Evolutionary conservation across 805 yeast genomes (phyloP).

Genomic region (Myxozyma melibiosi): DNA sequence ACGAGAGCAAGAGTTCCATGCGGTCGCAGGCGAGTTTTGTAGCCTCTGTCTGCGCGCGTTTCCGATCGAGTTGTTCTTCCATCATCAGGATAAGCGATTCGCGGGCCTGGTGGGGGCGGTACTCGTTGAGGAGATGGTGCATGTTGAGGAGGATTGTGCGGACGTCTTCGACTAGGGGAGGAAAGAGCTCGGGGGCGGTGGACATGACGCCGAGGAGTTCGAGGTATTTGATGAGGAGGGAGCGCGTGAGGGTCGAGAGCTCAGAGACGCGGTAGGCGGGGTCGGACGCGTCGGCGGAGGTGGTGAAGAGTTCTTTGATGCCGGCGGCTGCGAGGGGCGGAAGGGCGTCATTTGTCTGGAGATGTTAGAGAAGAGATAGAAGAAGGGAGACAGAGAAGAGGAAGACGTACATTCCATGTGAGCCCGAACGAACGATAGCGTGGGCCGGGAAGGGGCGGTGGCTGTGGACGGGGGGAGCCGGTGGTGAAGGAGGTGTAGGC

Average conservation of each 20-base stretch:
- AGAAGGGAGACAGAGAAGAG: not conserved
- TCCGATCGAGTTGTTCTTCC: slow-evolving; percentile 68
- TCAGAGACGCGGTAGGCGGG: slow-evolving; percentile 65
- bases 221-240: slow-evolving; percentile 75
- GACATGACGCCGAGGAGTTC: slow-evolving; percentile 80
- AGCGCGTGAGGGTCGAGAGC: slow-evolving; percentile 75
- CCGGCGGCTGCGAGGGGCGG: slow-evolving; percentile 79
- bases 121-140: slow-evolving; percentile 88
- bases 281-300: slow-evolving; percentile 39
- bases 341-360: slow-evolving; percentile 59
- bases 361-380: not conserved
- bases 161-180: slow-evolving; percentile 71
- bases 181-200: slow-evolving; percentile 66
- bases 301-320: slow-evolving; percentile 65
- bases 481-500: slow-evolving; percentile 29
- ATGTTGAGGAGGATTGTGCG: slow-evolving; percentile 81
- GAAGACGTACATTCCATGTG: slow-evolving; percentile 9
- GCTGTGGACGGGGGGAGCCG: slow-evolving; percentile 6
- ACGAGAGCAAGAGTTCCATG: slow-evolving; percentile 41
- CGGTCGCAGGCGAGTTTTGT: slow-evolving; percentile 49
- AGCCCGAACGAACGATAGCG: slow-evolving; percentile 17
- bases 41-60: slow-evolving; percentile 54
- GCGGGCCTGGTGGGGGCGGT: slow-evolving; percentile 92
- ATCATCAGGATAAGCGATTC: slow-evolving; percentile 80
- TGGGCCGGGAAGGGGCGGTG: slow-evolving; percentile 11